phyloP scores from a whole-genome alignment of 345 rosid genomes.

The Cardamine chenopodiifolia region DNA sequence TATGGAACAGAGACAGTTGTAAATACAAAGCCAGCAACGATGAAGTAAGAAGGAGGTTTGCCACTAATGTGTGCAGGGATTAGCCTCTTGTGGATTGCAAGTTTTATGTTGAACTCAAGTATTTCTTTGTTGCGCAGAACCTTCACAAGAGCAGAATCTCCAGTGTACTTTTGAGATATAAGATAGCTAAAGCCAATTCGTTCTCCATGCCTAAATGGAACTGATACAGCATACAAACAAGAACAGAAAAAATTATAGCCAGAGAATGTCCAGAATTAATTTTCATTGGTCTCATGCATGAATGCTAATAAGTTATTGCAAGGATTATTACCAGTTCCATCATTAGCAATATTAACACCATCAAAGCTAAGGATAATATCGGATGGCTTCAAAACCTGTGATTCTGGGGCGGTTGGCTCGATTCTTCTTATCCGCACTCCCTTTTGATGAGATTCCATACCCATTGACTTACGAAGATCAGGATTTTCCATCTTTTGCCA shows the following conservation, averaged over 20 bases:
- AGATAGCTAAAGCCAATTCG: slow-evolving; percentile 94
- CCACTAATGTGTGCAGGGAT: slow-evolving; percentile 85
- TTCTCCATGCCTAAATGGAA: slow-evolving; percentile 95
- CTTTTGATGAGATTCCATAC: slow-evolving; percentile 79
- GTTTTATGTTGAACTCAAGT: slow-evolving; percentile 75
- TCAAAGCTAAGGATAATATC: slow-evolving; percentile 90
- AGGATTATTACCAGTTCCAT: slow-evolving; percentile 74
- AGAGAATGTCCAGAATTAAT: background rate
- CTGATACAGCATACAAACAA: slow-evolving; percentile 47
- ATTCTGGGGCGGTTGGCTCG: slow-evolving; percentile 92
- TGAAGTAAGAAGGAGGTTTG: slow-evolving; percentile 85
- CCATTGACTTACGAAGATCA: slow-evolving; percentile 74
- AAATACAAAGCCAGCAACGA: slow-evolving; percentile 90
- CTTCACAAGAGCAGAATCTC: slow-evolving; percentile 76
- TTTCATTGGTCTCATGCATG: background rate
- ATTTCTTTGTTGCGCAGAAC: slow-evolving; percentile 72
- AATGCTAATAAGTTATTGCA: background rate
- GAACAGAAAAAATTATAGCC: background rate
- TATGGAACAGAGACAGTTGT: slow-evolving; percentile 86
- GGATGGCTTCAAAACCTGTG: slow-evolving; percentile 76
- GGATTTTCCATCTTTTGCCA: slow-evolving; percentile 99
- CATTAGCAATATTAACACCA: slow-evolving; percentile 83
- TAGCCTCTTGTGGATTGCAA: slow-evolving; percentile 78
- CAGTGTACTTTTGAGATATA: slow-evolving; percentile 89
- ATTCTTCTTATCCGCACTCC: slow-evolving; percentile 92